Percentiles rank a stretch among this genome's conserved stretches.
Conservation (phyloP, 2,329 filamentous ascomycete genomes). For the Ascochyta clinopodiicola region DNA sequence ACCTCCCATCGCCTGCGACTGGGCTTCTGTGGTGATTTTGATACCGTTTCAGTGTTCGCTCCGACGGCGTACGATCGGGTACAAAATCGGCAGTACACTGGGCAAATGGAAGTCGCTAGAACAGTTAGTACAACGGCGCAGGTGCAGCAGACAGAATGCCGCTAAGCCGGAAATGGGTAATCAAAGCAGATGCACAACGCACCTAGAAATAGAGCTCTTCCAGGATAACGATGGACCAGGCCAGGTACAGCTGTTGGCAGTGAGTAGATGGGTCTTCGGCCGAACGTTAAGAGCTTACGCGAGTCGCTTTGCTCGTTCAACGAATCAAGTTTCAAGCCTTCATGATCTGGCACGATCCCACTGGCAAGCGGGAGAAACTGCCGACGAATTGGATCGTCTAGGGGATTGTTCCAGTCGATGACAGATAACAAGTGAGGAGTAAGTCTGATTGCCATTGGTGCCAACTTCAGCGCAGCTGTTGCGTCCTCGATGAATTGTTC, state of each 20-base stretch:
- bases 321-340: constrained; percentile 62
- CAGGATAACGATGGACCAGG: constrained; percentile 68
- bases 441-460: constrained; percentile 67
- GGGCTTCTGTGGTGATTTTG: constrained; percentile 44
- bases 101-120: constrained; percentile 63
- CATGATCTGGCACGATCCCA: constrained; percentile 61
- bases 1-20: constrained; percentile 61
- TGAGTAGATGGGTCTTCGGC: constrained; percentile 1
- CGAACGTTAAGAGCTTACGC: constrained; percentile 32
- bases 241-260: constrained; percentile 55
- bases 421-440: constrained; percentile 67
- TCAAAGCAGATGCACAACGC: constrained; percentile 26
- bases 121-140: not conserved
- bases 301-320: constrained; percentile 64
- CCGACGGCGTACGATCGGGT: constrained; percentile 68
- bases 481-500: constrained; percentile 64
- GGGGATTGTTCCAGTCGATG: constrained; percentile 65
- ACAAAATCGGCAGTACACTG: constrained; percentile 68
- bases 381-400: constrained; percentile 64
- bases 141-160: not conserved
- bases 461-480: constrained; percentile 57
- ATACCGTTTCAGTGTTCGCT: constrained; percentile 59
- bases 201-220: constrained; percentile 69
- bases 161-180: not conserved
- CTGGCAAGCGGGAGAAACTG: constrained; percentile 68